These are phyloP conservation scores for Edaphochlamys debaryana DNA, from an alignment of 139 green algal species.

Conservation along the genomic window DNA sequence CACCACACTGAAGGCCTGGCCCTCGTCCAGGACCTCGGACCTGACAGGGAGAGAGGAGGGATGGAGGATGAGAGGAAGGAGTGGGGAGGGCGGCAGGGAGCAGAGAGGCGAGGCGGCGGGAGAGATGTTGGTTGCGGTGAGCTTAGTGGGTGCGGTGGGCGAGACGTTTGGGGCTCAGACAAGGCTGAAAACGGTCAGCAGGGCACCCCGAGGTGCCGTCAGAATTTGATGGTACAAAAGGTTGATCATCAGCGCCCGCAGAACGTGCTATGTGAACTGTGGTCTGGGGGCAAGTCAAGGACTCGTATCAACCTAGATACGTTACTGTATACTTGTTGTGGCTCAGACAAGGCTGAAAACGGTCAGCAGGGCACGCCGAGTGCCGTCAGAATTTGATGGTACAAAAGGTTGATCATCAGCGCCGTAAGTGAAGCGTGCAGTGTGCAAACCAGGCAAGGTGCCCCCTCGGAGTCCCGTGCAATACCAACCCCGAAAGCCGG, in stretches of 20 bases:
- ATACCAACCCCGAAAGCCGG: no score
- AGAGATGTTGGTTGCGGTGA: no score
- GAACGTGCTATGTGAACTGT: neutral
- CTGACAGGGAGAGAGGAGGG: neutral
- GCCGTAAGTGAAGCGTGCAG: no score
- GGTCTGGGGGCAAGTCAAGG: no score
- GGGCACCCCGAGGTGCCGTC: constrained; percentile 1
- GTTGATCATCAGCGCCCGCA: constrained; percentile 12
- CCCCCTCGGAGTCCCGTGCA: no score
- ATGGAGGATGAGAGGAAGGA: no score
- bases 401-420: constrained; percentile 15
- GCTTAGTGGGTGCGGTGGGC: neutral
- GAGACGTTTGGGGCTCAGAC: neutral
- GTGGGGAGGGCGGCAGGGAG: no score
- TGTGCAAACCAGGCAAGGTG: no score
- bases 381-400: constrained; percentile 6
- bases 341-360: constrained; percentile 16
- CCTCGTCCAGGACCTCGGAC: constrained; percentile 86
- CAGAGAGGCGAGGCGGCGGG: no score
- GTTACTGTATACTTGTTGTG: no score
- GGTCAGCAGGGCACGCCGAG: neutral
- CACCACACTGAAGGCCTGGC: constrained; percentile 91
- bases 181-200: constrained; percentile 1
- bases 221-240: constrained; percentile 6
- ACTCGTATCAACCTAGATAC: no score